phyloP scores from a whole-genome alignment of 2,329 filamentous ascomycete genomes.

The Talaromyces verruculosus region DNA sequence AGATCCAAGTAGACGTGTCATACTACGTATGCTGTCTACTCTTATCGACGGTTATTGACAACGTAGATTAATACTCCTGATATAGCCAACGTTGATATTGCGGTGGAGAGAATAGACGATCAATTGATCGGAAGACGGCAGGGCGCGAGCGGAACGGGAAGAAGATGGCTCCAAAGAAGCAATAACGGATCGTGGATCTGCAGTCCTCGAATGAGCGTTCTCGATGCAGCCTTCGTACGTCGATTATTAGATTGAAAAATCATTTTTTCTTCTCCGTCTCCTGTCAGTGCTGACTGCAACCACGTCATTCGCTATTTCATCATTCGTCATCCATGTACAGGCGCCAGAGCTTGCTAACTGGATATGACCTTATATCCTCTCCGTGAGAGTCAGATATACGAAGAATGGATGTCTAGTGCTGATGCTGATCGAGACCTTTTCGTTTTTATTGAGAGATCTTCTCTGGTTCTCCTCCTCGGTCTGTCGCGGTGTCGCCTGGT shows the following conservation, averaged over 20 bases:
- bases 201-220: conserved; percentile 16
- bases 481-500: not conserved
- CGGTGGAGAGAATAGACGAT: conserved; percentile 11
- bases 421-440: not conserved
- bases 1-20: not conserved
- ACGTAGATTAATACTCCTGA: not conserved
- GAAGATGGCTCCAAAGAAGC: conserved; percentile 10
- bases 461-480: not conserved
- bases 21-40: not conserved
- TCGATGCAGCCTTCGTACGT: not conserved
- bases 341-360: not conserved
- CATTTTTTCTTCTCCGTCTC: not conserved
- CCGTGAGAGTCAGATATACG: not conserved
- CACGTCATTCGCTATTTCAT: conserved; percentile 17
- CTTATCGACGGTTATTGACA: not conserved
- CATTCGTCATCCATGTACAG: conserved; percentile 13
- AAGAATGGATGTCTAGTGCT: not conserved
- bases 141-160: conserved; percentile 19
- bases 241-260: not conserved
- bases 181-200: conserved; percentile 19
- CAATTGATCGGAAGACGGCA: conserved; percentile 11
- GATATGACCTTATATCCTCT: not conserved
- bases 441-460: not conserved
- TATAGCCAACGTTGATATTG: not conserved
- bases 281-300: not conserved